These are phyloP conservation scores for Parathielavia appendiculata DNA, from an alignment of 495 filamentous ascomycete genomes.

Conservation along the genomic window DNA sequence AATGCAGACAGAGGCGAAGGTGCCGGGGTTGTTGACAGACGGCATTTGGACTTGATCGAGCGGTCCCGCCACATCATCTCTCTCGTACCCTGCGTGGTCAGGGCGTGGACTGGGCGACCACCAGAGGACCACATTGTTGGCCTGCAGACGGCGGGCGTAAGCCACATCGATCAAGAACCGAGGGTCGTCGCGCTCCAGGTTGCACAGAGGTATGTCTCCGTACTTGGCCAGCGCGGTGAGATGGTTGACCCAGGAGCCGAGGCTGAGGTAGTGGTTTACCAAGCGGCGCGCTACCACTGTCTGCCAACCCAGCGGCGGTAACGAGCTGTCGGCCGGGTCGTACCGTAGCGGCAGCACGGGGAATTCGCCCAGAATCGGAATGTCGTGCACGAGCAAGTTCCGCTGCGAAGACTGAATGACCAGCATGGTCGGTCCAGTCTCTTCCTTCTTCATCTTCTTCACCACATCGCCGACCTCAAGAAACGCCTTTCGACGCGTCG, in stretches of 20 bases:
- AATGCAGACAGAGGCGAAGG: slow-evolving; percentile 95
- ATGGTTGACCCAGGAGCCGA: slow-evolving; percentile 88
- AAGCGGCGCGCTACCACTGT: slow-evolving; percentile 78
- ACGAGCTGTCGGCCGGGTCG: slow-evolving; percentile 75
- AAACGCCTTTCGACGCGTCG: slow-evolving; percentile 79
- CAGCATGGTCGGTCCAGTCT: slow-evolving; percentile 68
- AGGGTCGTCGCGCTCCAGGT: slow-evolving; percentile 90
- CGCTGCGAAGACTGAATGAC: slow-evolving; percentile 88
- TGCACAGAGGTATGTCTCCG: slow-evolving; percentile 90
- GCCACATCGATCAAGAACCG: slow-evolving; percentile 92
- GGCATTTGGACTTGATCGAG: slow-evolving; percentile 94
- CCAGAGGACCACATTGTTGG: slow-evolving; percentile 95
- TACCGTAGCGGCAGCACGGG: slow-evolving; percentile 74
- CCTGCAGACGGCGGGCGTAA: slow-evolving; percentile 84
- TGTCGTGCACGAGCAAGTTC: slow-evolving; percentile 71
- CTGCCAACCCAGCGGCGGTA: slow-evolving; percentile 93
- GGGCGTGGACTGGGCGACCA: slow-evolving; percentile 83
- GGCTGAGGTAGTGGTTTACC: slow-evolving; percentile 81
- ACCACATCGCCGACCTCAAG: slow-evolving; percentile 78
- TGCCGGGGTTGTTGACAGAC: slow-evolving; percentile 81
- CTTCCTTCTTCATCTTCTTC: slow-evolving; percentile 83
- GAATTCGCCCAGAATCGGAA: slow-evolving; percentile 78
- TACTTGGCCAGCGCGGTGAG: slow-evolving; percentile 81
- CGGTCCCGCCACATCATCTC: slow-evolving; percentile 77
- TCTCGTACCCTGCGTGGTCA: slow-evolving; percentile 94